Percentiles rank a stretch among this genome's conserved stretches.
Evolutionary conservation across 179 eudicot species (phyloP).

Genomic region (Nepenthes alata): DNA sequence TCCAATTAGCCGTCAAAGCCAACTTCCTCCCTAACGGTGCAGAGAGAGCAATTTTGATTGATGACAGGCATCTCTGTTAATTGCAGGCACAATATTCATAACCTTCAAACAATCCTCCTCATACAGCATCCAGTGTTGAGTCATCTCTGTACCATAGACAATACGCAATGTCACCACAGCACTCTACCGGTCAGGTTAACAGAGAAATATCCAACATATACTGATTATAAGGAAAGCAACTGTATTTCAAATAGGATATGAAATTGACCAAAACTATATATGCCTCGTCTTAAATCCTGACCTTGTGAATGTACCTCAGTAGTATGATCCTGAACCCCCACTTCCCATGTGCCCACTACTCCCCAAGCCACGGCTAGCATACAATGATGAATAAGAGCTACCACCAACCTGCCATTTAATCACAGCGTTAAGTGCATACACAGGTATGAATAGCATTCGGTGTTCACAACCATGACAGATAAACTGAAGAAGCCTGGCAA

Average conservation of each 20-base stretch:
- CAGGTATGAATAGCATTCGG: neutral
- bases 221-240: too few species aligned
- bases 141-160: conserved; percentile 7
- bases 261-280: neutral
- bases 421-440: neutral
- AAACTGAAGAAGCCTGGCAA: conserved; percentile 3
- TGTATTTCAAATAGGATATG: neutral
- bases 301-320: conserved; percentile 32
- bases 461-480: neutral
- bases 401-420: conserved; percentile 49
- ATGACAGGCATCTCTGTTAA: neutral
- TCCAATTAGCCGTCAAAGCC: neutral
- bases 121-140: neutral
- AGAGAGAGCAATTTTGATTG: neutral
- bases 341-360: conserved; percentile 72
- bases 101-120: conserved; percentile 1
- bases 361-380: conserved; percentile 66
- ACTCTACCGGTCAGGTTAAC: neutral
- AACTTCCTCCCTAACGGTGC: neutral
- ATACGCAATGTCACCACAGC: conserved; percentile 2
- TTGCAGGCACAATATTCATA: neutral
- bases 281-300: neutral
- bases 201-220: neutral
- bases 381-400: conserved; percentile 73
- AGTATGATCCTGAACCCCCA: conserved; percentile 83